phyloP scores from a whole-genome alignment of 768 basidiomycete species.

The Tricholoma furcatifolium region DNA sequence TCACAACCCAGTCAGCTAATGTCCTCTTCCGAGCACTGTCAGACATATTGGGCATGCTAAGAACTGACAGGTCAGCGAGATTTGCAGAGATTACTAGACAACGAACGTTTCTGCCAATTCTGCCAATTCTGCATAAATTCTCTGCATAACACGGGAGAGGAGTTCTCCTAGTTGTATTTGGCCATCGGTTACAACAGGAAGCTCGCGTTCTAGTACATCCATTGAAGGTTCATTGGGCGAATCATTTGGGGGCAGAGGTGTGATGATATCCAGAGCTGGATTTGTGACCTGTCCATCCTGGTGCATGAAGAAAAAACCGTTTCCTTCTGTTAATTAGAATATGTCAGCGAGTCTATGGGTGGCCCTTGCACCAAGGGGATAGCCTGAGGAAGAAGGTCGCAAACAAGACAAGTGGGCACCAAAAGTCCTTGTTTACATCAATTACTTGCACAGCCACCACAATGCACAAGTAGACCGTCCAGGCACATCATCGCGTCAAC shows the following conservation, averaged over 20 bases:
- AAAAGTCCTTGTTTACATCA: not conserved
- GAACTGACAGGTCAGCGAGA: constrained; percentile 4
- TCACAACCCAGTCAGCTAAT: constrained; percentile 88
- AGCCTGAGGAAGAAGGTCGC: not conserved
- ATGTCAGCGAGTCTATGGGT: not conserved
- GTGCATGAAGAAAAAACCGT: constrained; percentile 6
- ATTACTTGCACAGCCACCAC: constrained; percentile 9
- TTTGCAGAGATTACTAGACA: not conserved
- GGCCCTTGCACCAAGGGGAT: not conserved
- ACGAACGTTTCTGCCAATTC: constrained; percentile 86
- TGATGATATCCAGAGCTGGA: not conserved
- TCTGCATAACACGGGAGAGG: constrained; percentile 72
- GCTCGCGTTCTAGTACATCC: constrained; percentile 68
- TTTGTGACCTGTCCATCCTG: constrained; percentile 6
- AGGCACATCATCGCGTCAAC: not conserved
- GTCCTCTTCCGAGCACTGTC: constrained; percentile 77
- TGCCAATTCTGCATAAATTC: constrained; percentile 79
- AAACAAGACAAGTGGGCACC: not conserved
- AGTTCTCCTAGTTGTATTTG: constrained; percentile 74
- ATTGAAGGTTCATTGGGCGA: constrained; percentile 29
- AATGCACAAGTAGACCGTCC: not conserved
- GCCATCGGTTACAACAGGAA: constrained; percentile 70
- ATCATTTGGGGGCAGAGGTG: not conserved
- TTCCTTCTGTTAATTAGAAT: not conserved
- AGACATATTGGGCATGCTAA: constrained; percentile 78